These are phyloP conservation scores for Epicoccum nigrum DNA, from an alignment of 2,329 filamentous ascomycete genomes.

Conservation along the genomic window DNA sequence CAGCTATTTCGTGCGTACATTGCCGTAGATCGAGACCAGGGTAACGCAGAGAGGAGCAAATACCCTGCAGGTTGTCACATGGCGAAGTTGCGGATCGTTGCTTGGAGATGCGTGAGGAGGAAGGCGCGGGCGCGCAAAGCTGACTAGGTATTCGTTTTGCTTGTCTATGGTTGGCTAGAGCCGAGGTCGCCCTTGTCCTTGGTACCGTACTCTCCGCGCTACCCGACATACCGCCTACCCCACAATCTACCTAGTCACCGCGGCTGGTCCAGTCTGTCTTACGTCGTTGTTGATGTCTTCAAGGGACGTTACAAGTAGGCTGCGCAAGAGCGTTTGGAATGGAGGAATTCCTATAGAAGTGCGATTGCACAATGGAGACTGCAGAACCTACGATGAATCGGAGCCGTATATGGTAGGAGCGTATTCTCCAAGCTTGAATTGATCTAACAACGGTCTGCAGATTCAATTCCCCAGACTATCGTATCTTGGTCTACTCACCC, in stretches of 20 bases:
- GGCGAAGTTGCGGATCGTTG: constrained; percentile 21
- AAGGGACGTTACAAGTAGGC: constrained; percentile 44
- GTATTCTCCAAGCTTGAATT: not conserved
- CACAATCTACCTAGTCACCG: constrained; percentile 23
- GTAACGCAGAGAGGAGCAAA: constrained; percentile 5
- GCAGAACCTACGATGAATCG: constrained; percentile 64
- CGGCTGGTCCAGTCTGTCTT: constrained; percentile 10
- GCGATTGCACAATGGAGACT: constrained; percentile 63
- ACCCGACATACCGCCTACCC: constrained; percentile 20
- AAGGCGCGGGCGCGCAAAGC: constrained; percentile 7
- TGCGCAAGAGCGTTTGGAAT: constrained; percentile 62
- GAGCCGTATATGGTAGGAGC: constrained; percentile 64
- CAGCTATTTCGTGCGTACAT: constrained; percentile 24
- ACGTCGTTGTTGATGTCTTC: constrained; percentile 24
- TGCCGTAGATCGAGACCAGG: constrained; percentile 6
- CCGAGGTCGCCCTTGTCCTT: constrained; percentile 4
- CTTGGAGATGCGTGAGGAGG: constrained; percentile 26
- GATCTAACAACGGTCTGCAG: constrained; percentile 38
- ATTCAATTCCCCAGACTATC: constrained; percentile 69
- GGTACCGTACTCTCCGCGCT: constrained; percentile 17
- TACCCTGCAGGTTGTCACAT: constrained; percentile 8
- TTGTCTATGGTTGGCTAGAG: constrained; percentile 5
- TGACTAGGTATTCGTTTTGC: constrained; percentile 10
- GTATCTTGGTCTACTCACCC: constrained; percentile 70
- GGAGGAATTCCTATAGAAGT: constrained; percentile 67